These are phyloP conservation scores for Pharus latifolius DNA, from an alignment of 176 grass and related monocot genomes.

Conservation along the genomic window DNA sequence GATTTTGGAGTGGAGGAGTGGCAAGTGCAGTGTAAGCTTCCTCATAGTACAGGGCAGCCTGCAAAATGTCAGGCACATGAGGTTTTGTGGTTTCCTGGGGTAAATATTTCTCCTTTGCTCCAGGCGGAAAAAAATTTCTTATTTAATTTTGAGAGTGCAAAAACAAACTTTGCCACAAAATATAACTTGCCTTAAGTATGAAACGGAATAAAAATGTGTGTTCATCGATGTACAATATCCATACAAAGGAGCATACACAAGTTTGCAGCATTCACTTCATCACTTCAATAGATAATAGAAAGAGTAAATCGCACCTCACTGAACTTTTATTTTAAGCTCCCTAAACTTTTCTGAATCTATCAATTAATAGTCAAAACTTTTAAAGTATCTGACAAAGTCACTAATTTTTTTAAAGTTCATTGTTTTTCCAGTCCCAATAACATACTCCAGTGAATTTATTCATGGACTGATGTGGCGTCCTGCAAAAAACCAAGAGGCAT, in stretches of 20 bases:
- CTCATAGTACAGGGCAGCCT: constrained; percentile 70
- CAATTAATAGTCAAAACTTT: neutral
- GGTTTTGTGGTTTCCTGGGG: neutral
- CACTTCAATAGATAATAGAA: neutral
- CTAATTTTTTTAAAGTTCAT: neutral
- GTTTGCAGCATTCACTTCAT: neutral
- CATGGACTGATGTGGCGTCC: neutral
- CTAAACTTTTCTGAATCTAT: neutral
- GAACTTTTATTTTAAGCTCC: neutral
- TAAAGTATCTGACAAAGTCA: neutral
- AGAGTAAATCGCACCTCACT: neutral
- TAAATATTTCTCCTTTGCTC: neutral
- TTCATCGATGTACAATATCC: neutral
- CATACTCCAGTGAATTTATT: neutral
- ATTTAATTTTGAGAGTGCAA: too few species aligned
- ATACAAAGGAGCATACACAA: neutral
- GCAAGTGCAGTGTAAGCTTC: constrained; percentile 54
- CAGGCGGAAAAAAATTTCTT: too few species aligned
- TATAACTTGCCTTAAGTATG: too few species aligned
- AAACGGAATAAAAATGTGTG: neutral
- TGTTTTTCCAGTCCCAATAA: neutral
- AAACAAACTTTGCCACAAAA: too few species aligned
- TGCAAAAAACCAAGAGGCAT: neutral
- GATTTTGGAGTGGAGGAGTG: constrained; percentile 35
- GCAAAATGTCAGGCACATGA: constrained; percentile 1